phyloP scores from a whole-genome alignment of 441 rosid genomes.

The Populus hybrid region DNA sequence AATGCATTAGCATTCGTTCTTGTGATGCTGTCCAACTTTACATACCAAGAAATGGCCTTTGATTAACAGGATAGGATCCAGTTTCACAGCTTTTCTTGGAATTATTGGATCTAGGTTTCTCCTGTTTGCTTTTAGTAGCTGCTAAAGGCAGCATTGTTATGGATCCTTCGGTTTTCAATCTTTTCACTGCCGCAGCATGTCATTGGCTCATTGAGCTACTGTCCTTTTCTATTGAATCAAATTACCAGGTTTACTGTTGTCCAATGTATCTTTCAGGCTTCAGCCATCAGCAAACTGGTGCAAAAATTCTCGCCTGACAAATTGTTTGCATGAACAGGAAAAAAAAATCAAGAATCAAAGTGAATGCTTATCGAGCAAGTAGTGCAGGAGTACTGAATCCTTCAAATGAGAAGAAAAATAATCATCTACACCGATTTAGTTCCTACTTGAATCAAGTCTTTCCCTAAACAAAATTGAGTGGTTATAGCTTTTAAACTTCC shows the following conservation, averaged over 20 bases:
- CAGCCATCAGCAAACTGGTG: not conserved
- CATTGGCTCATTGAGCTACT: not conserved
- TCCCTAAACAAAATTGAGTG: not conserved
- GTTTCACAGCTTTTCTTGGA: not conserved
- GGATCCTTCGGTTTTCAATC: not conserved
- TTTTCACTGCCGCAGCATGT: not conserved
- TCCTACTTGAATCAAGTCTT: not conserved
- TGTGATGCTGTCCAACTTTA: not conserved
- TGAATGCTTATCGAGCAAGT: not conserved
- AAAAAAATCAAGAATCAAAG: not conserved
- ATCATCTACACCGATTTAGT: not conserved
- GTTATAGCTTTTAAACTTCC: not conserved
- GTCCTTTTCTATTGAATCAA: not conserved
- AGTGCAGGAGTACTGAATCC: not conserved
- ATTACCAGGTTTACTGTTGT: not conserved
- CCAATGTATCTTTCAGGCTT: not conserved
- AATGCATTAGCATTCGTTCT: not conserved
- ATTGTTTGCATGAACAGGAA: not conserved
- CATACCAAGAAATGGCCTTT: not conserved
- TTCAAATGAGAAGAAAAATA: not conserved
- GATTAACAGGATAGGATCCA: not conserved
- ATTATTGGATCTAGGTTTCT: not conserved
- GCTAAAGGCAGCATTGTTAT: not conserved
- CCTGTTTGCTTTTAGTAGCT: not conserved
- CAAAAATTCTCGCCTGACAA: not conserved